Evolutionary conservation across 805 yeast species (phyloP), one percentile per base, ranked within the genome.

Genomic region (Candida andamanensis): DNA sequence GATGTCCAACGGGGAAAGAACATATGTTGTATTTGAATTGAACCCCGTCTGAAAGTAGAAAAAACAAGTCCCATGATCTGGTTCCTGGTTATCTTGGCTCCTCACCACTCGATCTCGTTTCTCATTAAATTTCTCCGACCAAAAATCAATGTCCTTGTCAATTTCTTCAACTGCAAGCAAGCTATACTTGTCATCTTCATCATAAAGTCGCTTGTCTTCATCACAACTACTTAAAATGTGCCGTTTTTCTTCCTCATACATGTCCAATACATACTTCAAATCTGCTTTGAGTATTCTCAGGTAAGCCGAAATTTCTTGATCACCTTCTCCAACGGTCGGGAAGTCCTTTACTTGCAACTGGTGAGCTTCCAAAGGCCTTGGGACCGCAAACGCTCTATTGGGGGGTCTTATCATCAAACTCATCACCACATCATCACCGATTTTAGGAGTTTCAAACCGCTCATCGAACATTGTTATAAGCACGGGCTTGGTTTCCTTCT

Each of bases 31-130:
- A 11, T 49, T 41, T 1, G 89, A 69, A 40, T 77, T 75, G 54
- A 85, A 80, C 0, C 80, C 76, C 0, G 92, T 78, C 50, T 89
- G 89, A 52, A 83, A 90, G 50, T 76, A 90, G 53, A 72, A 85
- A 50, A 62, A 85, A 3, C 42, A 31, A 13, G 32, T 32, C 11
- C 17, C 24, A 11, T 29, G 17, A 11, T 12, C 16, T 11, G 33
- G 25, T 3, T 10, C 18, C 5, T 26, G 5, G 12, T 15, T 12
- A 11, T 36, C 31, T 15, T 21, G 21, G 12, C 7, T 23, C 13
- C 13, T 23, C 7, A 6, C 8, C 8, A 23, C 26, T 15, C n/a
- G 25, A n/a, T 7, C 6, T 8, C 22, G 8, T 8, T 6, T 25
- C 8, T 32, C 29, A n/a, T 33, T 30, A 28, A 28, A 42, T 11